Evolutionary conservation across 2,329 filamentous ascomycete species (phyloP).

Genomic region (Stachybotrys elegans): DNA sequence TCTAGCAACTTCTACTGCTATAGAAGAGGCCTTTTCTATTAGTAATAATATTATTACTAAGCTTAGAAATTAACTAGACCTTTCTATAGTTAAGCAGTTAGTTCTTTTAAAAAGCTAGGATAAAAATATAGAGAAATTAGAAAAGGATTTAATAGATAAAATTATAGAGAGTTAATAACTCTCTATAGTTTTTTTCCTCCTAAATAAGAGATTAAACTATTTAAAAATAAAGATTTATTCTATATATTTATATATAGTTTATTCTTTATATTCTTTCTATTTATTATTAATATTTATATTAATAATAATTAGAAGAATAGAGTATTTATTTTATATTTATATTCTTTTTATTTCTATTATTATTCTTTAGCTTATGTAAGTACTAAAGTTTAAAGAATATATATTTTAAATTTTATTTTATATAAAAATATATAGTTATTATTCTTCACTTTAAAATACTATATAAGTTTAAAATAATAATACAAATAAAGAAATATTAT

Average conservation of each 20-base stretch:
- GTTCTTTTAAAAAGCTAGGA: not conserved
- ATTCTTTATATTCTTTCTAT: not conserved
- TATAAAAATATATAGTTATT: not conserved
- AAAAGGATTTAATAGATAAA: not conserved
- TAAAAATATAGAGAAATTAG: not conserved
- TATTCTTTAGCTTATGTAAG: not conserved
- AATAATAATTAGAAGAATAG: not conserved
- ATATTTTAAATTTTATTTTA: not conserved
- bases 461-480: no score
- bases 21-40: not conserved
- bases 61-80: not conserved
- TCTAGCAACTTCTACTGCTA: not conserved
- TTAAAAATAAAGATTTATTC: not conserved
- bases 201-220: not conserved
- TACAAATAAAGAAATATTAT: no score
- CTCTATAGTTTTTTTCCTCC: not conserved
- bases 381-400: not conserved
- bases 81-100: not conserved
- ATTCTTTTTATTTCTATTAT: not conserved
- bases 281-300: not conserved
- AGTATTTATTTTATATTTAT: not conserved
- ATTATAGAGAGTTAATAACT: not conserved
- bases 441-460: no score
- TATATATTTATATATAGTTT: not conserved
- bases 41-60: not conserved